A percentile compares a stretch with the other conserved stretches of the same genome.
phyloP scores from a whole-genome alignment of 2,329 filamentous ascomycete genomes.

The Westerdykella aurantiaca region DNA sequence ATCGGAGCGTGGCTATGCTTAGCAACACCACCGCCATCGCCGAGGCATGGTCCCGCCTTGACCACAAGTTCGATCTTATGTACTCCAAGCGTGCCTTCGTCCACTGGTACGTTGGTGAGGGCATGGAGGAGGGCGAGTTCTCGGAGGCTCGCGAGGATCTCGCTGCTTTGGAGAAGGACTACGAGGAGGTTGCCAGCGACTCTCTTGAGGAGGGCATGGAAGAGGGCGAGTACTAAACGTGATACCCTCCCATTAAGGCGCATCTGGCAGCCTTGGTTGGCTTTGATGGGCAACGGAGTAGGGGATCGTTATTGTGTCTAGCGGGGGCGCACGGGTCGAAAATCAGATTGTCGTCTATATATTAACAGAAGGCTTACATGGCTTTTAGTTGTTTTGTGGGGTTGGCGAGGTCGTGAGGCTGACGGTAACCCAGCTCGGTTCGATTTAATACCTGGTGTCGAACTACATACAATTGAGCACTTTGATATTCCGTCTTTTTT shows the following conservation, averaged over 20 bases:
- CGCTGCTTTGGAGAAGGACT: slow-evolving; percentile 79
- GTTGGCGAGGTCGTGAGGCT: background rate
- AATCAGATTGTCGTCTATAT: no score
- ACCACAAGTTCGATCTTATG: slow-evolving; percentile 74
- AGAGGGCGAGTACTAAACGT: slow-evolving; percentile 46
- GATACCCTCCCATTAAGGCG: slow-evolving; percentile 19
- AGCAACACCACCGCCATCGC: slow-evolving; percentile 71
- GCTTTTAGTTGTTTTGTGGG: background rate
- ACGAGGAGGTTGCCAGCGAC: slow-evolving; percentile 77
- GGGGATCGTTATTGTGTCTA: background rate
- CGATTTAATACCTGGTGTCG: no score
- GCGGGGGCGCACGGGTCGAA: background rate
- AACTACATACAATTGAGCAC: no score
- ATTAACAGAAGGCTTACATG: background rate
- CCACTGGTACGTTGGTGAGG: slow-evolving; percentile 79
- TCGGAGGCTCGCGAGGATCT: slow-evolving; percentile 81
- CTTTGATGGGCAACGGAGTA: slow-evolving; percentile 5
- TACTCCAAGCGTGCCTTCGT: slow-evolving; percentile 73
- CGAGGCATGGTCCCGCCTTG: slow-evolving; percentile 66
- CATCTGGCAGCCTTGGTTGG: slow-evolving; percentile 14
- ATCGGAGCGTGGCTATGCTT: slow-evolving; percentile 83
- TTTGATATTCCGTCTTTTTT: no score
- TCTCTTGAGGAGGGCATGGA: slow-evolving; percentile 54
- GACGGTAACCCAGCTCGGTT: no score
- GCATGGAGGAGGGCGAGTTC: slow-evolving; percentile 91